Evolutionary conservation across 768 basidiomycete species (phyloP).

Genomic region (Coprinellus micaceus): DNA sequence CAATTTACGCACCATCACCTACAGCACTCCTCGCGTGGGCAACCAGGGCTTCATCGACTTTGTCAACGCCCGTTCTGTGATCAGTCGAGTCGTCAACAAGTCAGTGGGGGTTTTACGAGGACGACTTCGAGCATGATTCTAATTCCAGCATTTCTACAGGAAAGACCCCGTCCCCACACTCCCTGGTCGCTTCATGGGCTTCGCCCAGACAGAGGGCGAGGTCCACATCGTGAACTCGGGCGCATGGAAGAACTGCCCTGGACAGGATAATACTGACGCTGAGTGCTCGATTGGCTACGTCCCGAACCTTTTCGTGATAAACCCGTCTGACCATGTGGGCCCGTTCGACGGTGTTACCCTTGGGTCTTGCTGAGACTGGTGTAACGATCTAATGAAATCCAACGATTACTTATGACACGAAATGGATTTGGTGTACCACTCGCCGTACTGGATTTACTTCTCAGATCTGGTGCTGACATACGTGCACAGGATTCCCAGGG

Average conservation of each 20-base stretch:
- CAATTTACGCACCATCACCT: conserved; percentile 41
- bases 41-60: conserved; percentile 48
- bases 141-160: conserved; percentile 1
- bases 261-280: conserved; percentile 52
- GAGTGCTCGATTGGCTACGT: conserved; percentile 55
- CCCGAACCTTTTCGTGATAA: conserved; percentile 46
- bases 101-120: conserved; percentile 11
- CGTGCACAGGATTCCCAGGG: too few relatives aligned
- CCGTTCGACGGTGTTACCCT: too few relatives aligned
- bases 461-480: too few relatives aligned
- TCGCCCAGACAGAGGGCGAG: conserved; percentile 50
- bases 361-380: too few relatives aligned
- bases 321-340: conserved; percentile 48
- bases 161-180: conserved; percentile 52
- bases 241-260: conserved; percentile 33
- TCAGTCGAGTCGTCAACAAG: conserved; percentile 39
- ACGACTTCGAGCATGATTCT: background rate
- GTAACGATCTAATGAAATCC: too few relatives aligned
- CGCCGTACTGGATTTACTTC: too few relatives aligned
- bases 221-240: conserved; percentile 45
- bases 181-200: conserved; percentile 49
- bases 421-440: too few relatives aligned
- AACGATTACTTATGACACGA: too few relatives aligned
- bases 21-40: conserved; percentile 48
- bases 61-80: conserved; percentile 42